phyloP scores from a whole-genome alignment of 2,329 filamentous ascomycete genomes.

The Microascus cirrosus region DNA sequence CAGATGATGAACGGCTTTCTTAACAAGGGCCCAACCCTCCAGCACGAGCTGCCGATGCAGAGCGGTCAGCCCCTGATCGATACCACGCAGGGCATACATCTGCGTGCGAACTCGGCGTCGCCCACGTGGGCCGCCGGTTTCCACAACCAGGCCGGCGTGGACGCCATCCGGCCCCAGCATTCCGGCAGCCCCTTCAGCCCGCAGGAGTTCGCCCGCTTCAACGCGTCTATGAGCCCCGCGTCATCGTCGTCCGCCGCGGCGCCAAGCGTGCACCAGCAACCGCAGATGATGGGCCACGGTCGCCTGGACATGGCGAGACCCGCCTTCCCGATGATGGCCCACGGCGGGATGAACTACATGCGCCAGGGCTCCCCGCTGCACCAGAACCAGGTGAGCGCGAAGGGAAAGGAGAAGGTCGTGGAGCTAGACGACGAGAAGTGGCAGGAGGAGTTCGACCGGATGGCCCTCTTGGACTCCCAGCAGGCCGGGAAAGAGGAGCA shows the following conservation, averaged over 20 bases:
- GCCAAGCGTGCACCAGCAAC: slow-evolving; percentile 41
- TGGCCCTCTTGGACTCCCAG: slow-evolving; percentile 57
- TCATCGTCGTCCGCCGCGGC: slow-evolving; percentile 23
- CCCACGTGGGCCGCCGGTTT: slow-evolving; percentile 43
- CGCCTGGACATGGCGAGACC: slow-evolving; percentile 41
- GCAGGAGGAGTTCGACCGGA: slow-evolving; percentile 91
- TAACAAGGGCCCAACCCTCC: slow-evolving; percentile 58
- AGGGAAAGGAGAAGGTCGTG: slow-evolving; percentile 86
- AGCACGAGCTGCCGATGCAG: slow-evolving; percentile 42
- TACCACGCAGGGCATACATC: slow-evolving; percentile 35
- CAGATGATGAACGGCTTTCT: slow-evolving; percentile 93
- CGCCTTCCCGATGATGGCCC: background rate
- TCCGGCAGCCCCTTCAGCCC: slow-evolving; percentile 57
- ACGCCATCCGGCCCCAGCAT: slow-evolving; percentile 17
- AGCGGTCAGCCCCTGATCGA: slow-evolving; percentile 35
- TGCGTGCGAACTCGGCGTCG: slow-evolving; percentile 41
- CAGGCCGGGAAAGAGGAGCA: slow-evolving; percentile 49
- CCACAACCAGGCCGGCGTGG: slow-evolving; percentile 29
- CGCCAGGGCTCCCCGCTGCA: slow-evolving; percentile 27
- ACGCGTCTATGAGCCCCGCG: slow-evolving; percentile 55
- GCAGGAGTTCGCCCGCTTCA: slow-evolving; percentile 81
- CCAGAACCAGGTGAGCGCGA: slow-evolving; percentile 38
- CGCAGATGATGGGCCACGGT: slow-evolving; percentile 44
- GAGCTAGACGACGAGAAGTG: slow-evolving; percentile 90
- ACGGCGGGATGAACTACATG: slow-evolving; percentile 44